Conservation (phyloP, 176 grass and related monocot species). For the Eragrostis curvula region DNA sequence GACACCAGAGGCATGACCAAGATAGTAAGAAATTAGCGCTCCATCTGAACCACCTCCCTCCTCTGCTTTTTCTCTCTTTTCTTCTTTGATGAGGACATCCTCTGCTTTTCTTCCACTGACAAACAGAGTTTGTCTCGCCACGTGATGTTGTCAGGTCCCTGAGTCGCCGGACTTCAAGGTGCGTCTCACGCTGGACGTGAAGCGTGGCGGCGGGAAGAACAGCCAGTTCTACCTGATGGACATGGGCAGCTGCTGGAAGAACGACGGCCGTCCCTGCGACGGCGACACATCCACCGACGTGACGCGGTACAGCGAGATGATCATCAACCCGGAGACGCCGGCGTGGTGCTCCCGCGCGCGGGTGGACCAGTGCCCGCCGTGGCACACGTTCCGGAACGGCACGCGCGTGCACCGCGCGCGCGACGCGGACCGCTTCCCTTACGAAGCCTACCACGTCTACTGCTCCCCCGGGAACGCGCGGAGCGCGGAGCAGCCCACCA, state of each 20-base stretch:
- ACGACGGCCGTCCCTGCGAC: constrained; percentile 72
- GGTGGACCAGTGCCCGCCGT: constrained; percentile 69
- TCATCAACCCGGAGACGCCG: constrained; percentile 77
- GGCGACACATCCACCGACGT: constrained; percentile 76
- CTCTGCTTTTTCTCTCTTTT: neutral
- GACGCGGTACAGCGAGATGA: constrained; percentile 96
- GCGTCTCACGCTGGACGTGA: constrained; percentile 64
- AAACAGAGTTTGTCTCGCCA: no score
- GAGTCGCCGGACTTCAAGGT: constrained; percentile 93
- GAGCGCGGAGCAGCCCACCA: constrained; percentile 69
- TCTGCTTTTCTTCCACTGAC: neutral
- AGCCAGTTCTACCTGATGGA: constrained; percentile 97
- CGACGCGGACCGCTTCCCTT: constrained; percentile 62
- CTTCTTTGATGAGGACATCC: neutral
- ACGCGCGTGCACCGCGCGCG: constrained; percentile 61
- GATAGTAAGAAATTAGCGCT: constrained; percentile 53
- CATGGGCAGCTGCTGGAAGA: constrained; percentile 99
- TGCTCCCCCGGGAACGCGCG: constrained; percentile 91
- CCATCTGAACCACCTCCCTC: neutral
- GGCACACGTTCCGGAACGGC: constrained; percentile 91
- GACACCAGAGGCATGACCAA: constrained; percentile 93
- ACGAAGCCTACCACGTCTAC: constrained; percentile 80
- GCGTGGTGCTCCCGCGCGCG: constrained; percentile 63
- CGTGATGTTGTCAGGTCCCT: constrained; percentile 51
- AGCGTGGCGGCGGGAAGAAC: constrained; percentile 63